Base-by-base conservation (phyloP, 2,329 filamentous ascomycete species). In the Microsporum ferrugineum region DNA sequence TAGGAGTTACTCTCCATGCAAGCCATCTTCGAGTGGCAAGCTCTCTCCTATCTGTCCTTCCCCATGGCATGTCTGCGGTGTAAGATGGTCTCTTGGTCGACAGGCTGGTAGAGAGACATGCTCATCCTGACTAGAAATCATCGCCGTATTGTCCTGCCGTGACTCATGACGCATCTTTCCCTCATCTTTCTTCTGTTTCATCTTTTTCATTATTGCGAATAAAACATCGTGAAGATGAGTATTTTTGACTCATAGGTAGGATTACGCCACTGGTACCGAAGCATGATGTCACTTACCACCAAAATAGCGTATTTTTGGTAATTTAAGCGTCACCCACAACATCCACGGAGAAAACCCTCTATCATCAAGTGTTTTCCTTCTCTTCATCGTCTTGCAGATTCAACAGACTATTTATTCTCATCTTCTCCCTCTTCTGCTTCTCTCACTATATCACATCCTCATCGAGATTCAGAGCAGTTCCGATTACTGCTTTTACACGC, bases 261-360 rank as follows among this genome's bases (percentile, higher is more conserved):
- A 41, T 36, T 55, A 55, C 49, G 29, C 4, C 0, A 2, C 49
- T n/a, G 2, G 7, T 55, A 55, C 49, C 29, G 6, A 55, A 14
- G 14, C 34, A 34, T 57, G 55, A 57, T 41, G 33, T 57, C 55
- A 57, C 27, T 39, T 41, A 7, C 55, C 55, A 57, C 55, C 36
- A 14, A 57, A 39, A 41, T 31, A 34, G 36, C 34, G 55, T 57
- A 57, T 41, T 14, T 41, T 31, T 39, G 7, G 55, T 57, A 57
- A 57, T 57, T 8, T 43, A 57, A 14, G 14, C 36, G 55, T 57
- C n/a, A 57, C 55, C 5, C 55, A 57, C 55, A 56, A 39, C 10
- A 29, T 53, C 29, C 49, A 55, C 49, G 5, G 29, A 29, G 5
- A 34, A 55, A 29, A 31, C 23, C 17, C 23, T 39, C 23, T 23